Conservation (phyloP, 495 filamentous ascomycete species). For the Neurospora sp. region DNA sequence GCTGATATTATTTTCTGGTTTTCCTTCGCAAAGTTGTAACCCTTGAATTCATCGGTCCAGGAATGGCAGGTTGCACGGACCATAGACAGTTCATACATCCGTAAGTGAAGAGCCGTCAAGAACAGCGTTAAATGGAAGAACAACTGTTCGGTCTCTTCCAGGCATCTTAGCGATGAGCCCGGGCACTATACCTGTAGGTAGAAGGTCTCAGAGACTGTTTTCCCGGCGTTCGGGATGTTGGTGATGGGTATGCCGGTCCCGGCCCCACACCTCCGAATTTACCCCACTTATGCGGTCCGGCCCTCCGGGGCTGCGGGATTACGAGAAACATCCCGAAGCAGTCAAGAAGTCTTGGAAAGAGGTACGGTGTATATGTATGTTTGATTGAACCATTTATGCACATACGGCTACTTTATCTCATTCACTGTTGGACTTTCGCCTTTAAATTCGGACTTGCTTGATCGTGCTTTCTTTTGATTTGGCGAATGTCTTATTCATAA, state of each 20-base stretch:
- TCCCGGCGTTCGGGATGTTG: not conserved
- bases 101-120: not conserved
- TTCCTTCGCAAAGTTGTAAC: fast-evolving
- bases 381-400: no score
- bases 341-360: not conserved
- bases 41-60: not conserved
- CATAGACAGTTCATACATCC: not conserved
- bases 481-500: no score
- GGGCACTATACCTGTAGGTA: not conserved
- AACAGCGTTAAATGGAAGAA: no score
- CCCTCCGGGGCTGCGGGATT: no score
- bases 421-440: no score
- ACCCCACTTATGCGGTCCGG: not conserved
- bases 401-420: no score
- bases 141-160: no score
- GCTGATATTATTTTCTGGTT: no score
- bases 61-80: not conserved
- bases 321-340: not conserved
- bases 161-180: no score
- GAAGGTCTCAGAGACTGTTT: not conserved
- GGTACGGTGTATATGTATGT: no score
- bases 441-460: no score
- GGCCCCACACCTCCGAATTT: not conserved
- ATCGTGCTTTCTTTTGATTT: no score
- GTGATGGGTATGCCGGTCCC: not conserved